Evolutionary conservation across 2,329 filamentous ascomycete species (phyloP), one percentile per base, ranked within the genome.

Genomic region (Aspergillus pseudoglaucus): DNA sequence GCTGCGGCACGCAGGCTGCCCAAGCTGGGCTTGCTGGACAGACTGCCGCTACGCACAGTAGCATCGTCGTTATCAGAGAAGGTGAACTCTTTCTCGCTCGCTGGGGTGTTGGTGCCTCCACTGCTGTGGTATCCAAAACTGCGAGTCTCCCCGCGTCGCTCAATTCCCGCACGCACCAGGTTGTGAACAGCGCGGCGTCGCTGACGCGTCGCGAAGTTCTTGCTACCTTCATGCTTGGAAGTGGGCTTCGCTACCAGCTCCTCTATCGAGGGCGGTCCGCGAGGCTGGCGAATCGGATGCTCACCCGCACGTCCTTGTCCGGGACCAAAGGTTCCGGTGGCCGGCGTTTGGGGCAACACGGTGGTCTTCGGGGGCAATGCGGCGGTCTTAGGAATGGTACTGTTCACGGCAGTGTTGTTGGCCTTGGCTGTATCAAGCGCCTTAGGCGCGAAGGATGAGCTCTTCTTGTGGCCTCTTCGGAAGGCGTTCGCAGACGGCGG

Each of bases 131-230:
- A 82, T 66, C 83, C 85, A 53, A 82, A 77, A 53, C 85, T 87
- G 49, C 84, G 76, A 72, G 79, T 86, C 76, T 80, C 65, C n/a
- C 66, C 80, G 48, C 91, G 88, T 50, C 93, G 87, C 63, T 90
- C 88, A 53, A 93, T 80, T 14, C 91, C 90, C 46, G 91, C 91
- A 55, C 88, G 87, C 52, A 96, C 88, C 44, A 98, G 80, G 65
- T 90, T 96, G 74, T 90, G 84, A 40, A 98, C 84, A 22, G 93
- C 93, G 59, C 87, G 90, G 55, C 91, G 89, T 51, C 93, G 89
- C 62, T 94, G 90, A 52, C 93, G 90, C 47, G 90, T 84, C 9
- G 87, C 87, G 71, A 98, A 98, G 75, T 98, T 98, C 81, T 96
- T 76, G 82, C 91, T 96, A 20, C 91, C 93, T 68, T 97, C 91